Evolutionary conservation across 441 rosid genomes (phyloP).

Genomic region (Populus hybrid): DNA sequence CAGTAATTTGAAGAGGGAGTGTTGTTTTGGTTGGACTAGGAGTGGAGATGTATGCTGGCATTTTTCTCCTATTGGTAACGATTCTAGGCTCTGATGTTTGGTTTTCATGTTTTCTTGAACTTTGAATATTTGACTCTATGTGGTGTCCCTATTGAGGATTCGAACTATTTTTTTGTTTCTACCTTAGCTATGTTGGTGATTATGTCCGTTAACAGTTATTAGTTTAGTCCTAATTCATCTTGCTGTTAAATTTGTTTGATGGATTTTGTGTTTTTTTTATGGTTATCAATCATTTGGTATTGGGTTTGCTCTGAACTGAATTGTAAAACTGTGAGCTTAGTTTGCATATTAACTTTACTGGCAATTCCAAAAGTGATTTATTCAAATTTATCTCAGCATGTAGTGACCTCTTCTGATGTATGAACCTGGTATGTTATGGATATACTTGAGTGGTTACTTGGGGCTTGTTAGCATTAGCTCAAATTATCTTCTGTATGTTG

Average conservation of each 20-base stretch:
- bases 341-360: neutral
- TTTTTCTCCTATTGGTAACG: slow-evolving; percentile 26
- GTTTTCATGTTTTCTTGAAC: slow-evolving; percentile 6
- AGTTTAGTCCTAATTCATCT: slow-evolving; percentile 1
- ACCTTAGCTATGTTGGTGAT: neutral
- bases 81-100: slow-evolving; percentile 24
- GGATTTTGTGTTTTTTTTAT: neutral
- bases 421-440: neutral
- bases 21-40: neutral
- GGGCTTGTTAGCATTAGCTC: neutral
- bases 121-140: slow-evolving; percentile 18
- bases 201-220: slow-evolving; percentile 10
- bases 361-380: neutral
- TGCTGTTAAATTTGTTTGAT: neutral
- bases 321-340: neutral
- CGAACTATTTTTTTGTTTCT: slow-evolving; percentile 1
- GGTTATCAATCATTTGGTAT: neutral
- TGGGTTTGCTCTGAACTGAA: neutral
- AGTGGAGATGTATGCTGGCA: neutral
- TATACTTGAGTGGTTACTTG: neutral
- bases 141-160: slow-evolving; percentile 7
- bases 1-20: slow-evolving; percentile 13
- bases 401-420: neutral
- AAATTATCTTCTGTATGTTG: neutral
- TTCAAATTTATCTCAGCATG: neutral